Percentiles rank a stretch among this genome's conserved stretches.
phyloP scores from a whole-genome alignment of 106 monocot genomes.

The Phalaenopsis aphrodite region DNA sequence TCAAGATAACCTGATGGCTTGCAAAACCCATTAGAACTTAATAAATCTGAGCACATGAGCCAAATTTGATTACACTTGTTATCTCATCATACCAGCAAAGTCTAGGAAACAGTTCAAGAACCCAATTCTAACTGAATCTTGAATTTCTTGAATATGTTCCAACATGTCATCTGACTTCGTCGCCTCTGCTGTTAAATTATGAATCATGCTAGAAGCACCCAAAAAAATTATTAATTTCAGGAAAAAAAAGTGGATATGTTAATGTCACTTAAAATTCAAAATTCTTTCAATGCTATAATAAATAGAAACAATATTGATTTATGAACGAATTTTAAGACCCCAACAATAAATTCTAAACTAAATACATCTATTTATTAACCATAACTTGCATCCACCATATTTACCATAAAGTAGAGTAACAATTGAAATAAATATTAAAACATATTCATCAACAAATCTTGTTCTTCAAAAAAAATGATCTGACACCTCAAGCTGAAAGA shows the following conservation, averaged over 20 bases:
- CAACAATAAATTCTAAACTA: not conserved
- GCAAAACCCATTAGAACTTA: slow-evolving; percentile 12
- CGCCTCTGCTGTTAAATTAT: slow-evolving; percentile 58
- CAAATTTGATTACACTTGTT: not conserved
- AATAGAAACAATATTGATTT: not conserved
- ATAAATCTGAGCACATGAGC: not conserved
- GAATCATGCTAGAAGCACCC: slow-evolving; percentile 62
- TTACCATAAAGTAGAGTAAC: not conserved
- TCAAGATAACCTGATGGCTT: slow-evolving; percentile 77
- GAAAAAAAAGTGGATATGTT: not conserved
- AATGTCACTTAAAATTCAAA: not conserved
- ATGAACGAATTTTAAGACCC: not conserved
- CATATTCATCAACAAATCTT: not conserved
- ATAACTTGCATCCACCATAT: not conserved
- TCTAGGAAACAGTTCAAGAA: slow-evolving; percentile 87
- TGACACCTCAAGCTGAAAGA: not conserved
- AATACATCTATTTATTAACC: not conserved
- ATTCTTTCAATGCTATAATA: not conserved
- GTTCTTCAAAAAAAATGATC: not conserved
- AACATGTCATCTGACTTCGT: slow-evolving; percentile 47
- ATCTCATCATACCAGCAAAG: slow-evolving; percentile 64
- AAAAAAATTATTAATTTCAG: slow-evolving; percentile 5
- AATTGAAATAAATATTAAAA: not conserved
- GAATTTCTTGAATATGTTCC: slow-evolving; percentile 70
- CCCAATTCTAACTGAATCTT: slow-evolving; percentile 82